Conservation (phyloP, 208 protist species). For the Phytomonas serpens region DNA sequence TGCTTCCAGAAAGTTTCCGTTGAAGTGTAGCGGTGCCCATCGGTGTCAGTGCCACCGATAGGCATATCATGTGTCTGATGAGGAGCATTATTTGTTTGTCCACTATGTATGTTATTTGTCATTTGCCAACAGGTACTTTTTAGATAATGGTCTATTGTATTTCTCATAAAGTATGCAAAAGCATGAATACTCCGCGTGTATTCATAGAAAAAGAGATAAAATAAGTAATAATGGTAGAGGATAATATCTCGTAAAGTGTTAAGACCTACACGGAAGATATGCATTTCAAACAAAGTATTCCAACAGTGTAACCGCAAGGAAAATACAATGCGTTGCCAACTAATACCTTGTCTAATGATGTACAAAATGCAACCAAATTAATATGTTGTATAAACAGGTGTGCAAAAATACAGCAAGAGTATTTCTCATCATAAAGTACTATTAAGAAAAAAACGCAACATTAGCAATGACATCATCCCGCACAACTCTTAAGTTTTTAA, state of each 20-base stretch:
- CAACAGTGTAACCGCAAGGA: neutral
- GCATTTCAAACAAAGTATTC: neutral
- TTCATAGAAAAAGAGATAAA: constrained; percentile 9
- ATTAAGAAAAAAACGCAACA: neutral
- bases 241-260: constrained; percentile 4
- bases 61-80: neutral
- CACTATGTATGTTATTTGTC: neutral
- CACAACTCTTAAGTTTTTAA: neutral
- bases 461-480: neutral
- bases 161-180: neutral
- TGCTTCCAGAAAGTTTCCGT: constrained; percentile 62
- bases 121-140: neutral
- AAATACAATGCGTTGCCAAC: neutral
- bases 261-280: constrained; percentile 2
- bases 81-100: neutral
- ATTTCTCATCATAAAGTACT: neutral
- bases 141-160: neutral
- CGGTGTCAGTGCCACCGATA: constrained; percentile 59
- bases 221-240: constrained; percentile 8
- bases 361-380: neutral
- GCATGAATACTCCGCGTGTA: neutral
- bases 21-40: constrained; percentile 43
- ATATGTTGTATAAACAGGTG: neutral
- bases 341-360: neutral
- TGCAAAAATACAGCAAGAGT: neutral